Conservation (phyloP, 2,329 filamentous ascomycete genomes). For the Aspergillus brunneoviolaceus region DNA sequence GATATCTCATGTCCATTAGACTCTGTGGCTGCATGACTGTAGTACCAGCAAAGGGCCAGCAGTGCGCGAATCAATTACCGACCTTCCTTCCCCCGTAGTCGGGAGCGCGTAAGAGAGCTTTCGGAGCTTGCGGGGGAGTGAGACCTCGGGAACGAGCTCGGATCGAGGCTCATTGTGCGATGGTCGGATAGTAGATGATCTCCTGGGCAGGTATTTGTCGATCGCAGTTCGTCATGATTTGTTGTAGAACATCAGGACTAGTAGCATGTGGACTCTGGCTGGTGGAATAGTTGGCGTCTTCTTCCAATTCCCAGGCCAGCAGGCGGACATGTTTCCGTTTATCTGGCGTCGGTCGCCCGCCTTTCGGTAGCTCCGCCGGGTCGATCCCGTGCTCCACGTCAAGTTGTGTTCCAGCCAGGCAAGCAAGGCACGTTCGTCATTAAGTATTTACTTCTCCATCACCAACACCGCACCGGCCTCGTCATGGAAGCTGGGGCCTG, state of each 20-base stretch:
- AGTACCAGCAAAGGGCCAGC: neutral
- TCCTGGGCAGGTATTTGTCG: constrained; percentile 17
- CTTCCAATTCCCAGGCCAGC: neutral
- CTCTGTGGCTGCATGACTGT: neutral
- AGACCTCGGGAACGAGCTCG: constrained; percentile 42
- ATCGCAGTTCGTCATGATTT: constrained; percentile 38
- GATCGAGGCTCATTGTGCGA: constrained; percentile 46
- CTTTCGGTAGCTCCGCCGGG: constrained; percentile 2
- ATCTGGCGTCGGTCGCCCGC: constrained; percentile 8
- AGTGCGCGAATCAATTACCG: constrained; percentile 33
- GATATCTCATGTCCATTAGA: neutral
- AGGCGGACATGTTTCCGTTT: constrained; percentile 8
- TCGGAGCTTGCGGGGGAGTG: constrained; percentile 80
- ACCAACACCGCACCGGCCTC: neutral
- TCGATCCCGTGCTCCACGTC: neutral
- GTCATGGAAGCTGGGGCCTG: neutral
- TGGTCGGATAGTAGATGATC: constrained; percentile 26
- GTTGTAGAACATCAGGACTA: constrained; percentile 23
- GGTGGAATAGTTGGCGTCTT: constrained; percentile 1
- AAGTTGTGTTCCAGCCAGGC: neutral
- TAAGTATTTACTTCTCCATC: neutral
- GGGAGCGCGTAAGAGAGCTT: constrained; percentile 75
- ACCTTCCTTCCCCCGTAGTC: constrained; percentile 76
- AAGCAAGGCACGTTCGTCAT: neutral
- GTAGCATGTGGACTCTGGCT: constrained; percentile 6